A percentile compares a stretch with the other conserved stretches of the same genome.
Evolutionary conservation across 2,329 filamentous ascomycete genomes (phyloP).

Genomic region (Ascocoryne sarcoides): DNA sequence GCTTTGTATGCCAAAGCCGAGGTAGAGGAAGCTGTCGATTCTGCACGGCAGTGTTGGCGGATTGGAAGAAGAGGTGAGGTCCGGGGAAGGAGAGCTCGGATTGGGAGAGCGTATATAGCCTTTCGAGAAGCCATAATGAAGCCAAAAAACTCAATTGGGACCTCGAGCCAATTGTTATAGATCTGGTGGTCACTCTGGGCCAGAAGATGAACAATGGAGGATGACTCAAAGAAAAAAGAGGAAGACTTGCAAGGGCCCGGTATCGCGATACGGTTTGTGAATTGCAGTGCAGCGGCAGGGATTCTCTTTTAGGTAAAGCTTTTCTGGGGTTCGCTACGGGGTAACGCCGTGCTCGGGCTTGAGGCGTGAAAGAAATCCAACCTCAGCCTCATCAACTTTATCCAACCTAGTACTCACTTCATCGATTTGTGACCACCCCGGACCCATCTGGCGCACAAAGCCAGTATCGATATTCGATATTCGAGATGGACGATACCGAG

Average conservation of each 20-base stretch:
- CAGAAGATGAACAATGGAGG: no score
- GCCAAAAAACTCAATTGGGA: slow-evolving; percentile 8
- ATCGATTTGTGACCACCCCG: no score
- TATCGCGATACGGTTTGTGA: not conserved
- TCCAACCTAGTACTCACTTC: no score
- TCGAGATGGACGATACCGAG: slow-evolving; percentile 67
- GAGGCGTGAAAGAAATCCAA: no score
- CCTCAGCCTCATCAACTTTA: no score
- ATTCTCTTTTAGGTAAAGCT: no score
- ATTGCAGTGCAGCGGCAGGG: not conserved
- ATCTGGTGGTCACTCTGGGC: no score
- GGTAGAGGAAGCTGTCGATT: slow-evolving; percentile 62
- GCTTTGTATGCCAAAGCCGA: slow-evolving; percentile 97
- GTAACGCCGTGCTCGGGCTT: no score
- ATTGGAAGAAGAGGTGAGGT: slow-evolving; percentile 14
- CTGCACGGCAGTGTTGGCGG: slow-evolving; percentile 21
- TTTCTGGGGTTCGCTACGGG: no score
- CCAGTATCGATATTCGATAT: no score
- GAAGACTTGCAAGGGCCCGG: not conserved
- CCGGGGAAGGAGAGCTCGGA: slow-evolving; percentile 16
- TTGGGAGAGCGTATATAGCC: slow-evolving; percentile 23
- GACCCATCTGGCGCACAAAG: no score
- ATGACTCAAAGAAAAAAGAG: slow-evolving; percentile 2
- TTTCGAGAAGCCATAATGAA: slow-evolving; percentile 26
- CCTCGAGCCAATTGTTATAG: slow-evolving; percentile 6